phyloP scores from a whole-genome alignment of 176 grass and related monocot species.

The Pontederia crassipes region DNA sequence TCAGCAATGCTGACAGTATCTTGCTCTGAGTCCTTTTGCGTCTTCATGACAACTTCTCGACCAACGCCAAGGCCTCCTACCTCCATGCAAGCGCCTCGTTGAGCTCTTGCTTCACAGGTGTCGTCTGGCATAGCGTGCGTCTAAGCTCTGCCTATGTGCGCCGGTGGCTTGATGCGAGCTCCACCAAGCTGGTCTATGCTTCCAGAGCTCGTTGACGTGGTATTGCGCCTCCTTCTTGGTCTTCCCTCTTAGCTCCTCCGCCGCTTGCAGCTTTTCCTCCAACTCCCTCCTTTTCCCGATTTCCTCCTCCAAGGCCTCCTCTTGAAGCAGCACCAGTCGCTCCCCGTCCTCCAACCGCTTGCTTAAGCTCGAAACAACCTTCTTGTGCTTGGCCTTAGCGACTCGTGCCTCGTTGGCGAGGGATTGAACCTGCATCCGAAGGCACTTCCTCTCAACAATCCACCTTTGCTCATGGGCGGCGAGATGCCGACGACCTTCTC shows the following conservation, averaged over 20 bases:
- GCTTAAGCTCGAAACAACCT: constrained; percentile 23
- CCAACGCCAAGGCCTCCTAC: constrained; percentile 27
- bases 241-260: constrained; percentile 32
- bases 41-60: constrained; percentile 32
- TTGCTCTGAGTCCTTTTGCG: constrained; percentile 56
- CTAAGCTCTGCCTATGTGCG: constrained; percentile 52
- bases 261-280: constrained; percentile 33
- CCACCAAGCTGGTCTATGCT: constrained; percentile 54
- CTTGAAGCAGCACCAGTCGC: constrained; percentile 18
- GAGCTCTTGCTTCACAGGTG: constrained; percentile 33
- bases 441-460: constrained; percentile 44
- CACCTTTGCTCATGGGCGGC: constrained; percentile 59
- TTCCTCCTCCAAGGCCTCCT: constrained; percentile 40
- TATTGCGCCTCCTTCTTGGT: constrained; percentile 29
- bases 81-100: constrained; percentile 16
- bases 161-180: constrained; percentile 55
- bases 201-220: constrained; percentile 44
- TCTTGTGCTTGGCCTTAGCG: constrained; percentile 29
- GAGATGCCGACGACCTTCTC: constrained; percentile 79
- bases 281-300: constrained; percentile 15
- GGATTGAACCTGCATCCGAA: constrained; percentile 48
- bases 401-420: constrained; percentile 37
- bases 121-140: constrained; percentile 36
- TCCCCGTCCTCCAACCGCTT: constrained; percentile 39
- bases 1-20: constrained; percentile 71